Percentiles rank a stretch among this genome's conserved stretches.
Conservation (phyloP, 1,284 basidiomycete species). For the Austroboletus novae-zelandiae region DNA sequence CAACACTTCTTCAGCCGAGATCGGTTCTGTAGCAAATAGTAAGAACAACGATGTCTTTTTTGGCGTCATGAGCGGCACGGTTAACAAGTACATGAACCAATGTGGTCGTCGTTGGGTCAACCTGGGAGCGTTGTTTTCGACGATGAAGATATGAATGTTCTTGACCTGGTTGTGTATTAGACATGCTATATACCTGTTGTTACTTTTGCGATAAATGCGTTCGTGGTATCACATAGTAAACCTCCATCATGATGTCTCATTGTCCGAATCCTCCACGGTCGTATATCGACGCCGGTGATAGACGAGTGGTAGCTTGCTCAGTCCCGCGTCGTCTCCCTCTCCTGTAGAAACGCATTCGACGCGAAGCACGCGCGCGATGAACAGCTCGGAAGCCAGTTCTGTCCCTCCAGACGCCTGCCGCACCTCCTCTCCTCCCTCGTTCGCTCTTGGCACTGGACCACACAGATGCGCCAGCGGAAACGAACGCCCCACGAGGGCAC, state of each 20-base stretch:
- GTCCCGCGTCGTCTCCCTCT: constrained; percentile 7
- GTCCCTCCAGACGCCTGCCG: constrained; percentile 13
- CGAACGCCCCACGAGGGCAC: constrained; percentile 42
- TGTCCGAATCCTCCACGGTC: constrained; percentile 30
- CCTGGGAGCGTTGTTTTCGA: constrained; percentile 68
- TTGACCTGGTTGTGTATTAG: constrained; percentile 6
- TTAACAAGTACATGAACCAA: constrained; percentile 77
- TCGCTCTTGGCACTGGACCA: constrained; percentile 4
- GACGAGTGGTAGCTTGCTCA: constrained; percentile 40
- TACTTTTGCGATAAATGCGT: background rate
- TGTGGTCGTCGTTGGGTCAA: constrained; percentile 88
- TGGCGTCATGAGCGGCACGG: constrained; percentile 49
- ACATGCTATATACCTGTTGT: constrained; percentile 5
- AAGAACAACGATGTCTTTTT: constrained; percentile 50
- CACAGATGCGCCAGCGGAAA: constrained; percentile 40
- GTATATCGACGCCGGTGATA: constrained; percentile 47
- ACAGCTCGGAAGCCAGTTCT: constrained; percentile 38
- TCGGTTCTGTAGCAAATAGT: constrained; percentile 45
- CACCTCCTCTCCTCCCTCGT: constrained; percentile 3
- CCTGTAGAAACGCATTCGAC: constrained; percentile 35
- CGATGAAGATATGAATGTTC: constrained; percentile 53
- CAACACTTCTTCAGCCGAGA: constrained; percentile 45
- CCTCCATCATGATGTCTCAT: background rate
- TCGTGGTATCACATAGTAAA: constrained; percentile 7
- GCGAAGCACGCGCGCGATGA: constrained; percentile 47